Base-by-base conservation (phyloP, 305 asterid genomes). In the Salvia sclarea region DNA sequence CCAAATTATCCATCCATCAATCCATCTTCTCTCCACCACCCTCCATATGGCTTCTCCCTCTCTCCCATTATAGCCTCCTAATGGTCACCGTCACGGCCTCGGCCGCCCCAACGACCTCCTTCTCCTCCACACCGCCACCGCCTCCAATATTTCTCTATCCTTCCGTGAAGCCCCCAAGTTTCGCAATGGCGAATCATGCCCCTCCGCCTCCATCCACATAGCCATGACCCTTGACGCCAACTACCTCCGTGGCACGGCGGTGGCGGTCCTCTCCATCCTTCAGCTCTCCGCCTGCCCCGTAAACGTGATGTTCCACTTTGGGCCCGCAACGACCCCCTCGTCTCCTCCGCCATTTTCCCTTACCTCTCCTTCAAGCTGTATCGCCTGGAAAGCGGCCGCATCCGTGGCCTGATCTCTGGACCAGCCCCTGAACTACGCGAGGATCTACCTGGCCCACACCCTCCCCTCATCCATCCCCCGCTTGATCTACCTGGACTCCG, bases 221-320 rank as follows among this genome's bases (percentile, higher is more conserved):
- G 85, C 82, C 67, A 84, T 84, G 90, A 79, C 87, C 21, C 83
- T 84, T 7, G 89, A 81, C 43, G 71, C 76, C 37, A 76, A 71
- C 75, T 84, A 84, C 76, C 75, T 85, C 22, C 80, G 90, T 25
- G 90, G 90, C 60, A 78, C 88, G 0, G 74, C 78, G 74, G 88
- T 86, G 20, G 84, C 86, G 11, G 80, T 82, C 2, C 71, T 80
- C 38, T 82, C 86, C 48, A 79, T 85, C 57, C 73, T 85, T 30
- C 86, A 75, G 35, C 90, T 82, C 35, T 81, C 86, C 54, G 70
- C 83, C 18, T 82, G 90, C 79, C 90, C 90, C 0, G 84, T 82
- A 22, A 79, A 82, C 38, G 75, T 72, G 8, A 40, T 74, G 37
- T 85, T 85, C 75, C 88, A 85, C 37, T 84, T 84, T 78, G 73